Percentiles rank a stretch among this genome's conserved stretches.
Evolutionary conservation across 2,329 filamentous ascomycete species (phyloP).

Genomic region (Arachnopeziza araneosa): DNA sequence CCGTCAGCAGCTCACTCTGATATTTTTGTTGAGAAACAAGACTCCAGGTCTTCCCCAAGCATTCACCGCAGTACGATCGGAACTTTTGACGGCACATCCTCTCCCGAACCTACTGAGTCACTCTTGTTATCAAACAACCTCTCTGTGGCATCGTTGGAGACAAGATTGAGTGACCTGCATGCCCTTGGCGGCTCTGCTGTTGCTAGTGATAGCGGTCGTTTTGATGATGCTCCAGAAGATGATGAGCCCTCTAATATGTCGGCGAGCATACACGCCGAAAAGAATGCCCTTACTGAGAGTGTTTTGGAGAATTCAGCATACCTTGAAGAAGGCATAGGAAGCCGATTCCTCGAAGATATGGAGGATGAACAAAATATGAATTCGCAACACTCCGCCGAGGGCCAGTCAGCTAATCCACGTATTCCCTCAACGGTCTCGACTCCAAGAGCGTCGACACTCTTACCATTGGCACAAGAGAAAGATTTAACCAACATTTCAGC

Average conservation of each 20-base stretch:
- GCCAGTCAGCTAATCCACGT: neutral
- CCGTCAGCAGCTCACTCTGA: slow-evolving; percentile 46
- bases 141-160: slow-evolving; percentile 15
- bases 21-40: slow-evolving; percentile 31
- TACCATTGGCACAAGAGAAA: slow-evolving; percentile 1
- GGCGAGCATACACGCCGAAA: slow-evolving; percentile 14
- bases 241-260: slow-evolving; percentile 20
- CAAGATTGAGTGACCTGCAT: slow-evolving; percentile 3
- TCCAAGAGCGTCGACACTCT: slow-evolving; percentile 44
- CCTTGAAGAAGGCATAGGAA: slow-evolving; percentile 29
- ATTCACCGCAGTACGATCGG: slow-evolving; percentile 32
- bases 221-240: slow-evolving; percentile 32
- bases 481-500: neutral
- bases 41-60: slow-evolving; percentile 13
- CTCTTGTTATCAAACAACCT: slow-evolving; percentile 12
- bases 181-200: slow-evolving; percentile 16
- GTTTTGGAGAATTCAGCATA: slow-evolving; percentile 27
- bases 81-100: slow-evolving; percentile 14
- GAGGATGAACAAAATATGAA: slow-evolving; percentile 9
- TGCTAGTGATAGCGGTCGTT: slow-evolving; percentile 27
- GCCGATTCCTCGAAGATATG: slow-evolving; percentile 16
- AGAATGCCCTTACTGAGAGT: slow-evolving; percentile 24
- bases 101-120: slow-evolving; percentile 13
- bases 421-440: slow-evolving; percentile 39
- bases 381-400: neutral